Conservation (phyloP, 2,329 filamentous ascomycete species). For the Amesomyces nigricolor region DNA sequence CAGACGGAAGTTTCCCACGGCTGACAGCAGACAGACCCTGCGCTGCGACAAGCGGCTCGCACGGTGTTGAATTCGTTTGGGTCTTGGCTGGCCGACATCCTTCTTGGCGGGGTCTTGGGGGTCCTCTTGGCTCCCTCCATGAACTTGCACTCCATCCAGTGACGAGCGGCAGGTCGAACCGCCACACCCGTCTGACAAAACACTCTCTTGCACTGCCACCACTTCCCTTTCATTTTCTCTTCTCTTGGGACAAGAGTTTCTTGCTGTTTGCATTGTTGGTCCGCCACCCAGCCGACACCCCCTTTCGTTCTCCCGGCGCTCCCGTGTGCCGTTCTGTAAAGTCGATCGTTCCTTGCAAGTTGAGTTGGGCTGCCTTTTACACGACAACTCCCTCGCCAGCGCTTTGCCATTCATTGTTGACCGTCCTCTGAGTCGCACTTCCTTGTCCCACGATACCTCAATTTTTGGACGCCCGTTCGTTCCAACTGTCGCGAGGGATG, state of each 20-base stretch:
- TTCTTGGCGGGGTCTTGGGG: neutral
- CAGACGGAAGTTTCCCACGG: neutral
- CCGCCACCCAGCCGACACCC: neutral
- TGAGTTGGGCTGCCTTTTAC: neutral
- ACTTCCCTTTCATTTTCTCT: neutral
- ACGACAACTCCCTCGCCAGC: neutral
- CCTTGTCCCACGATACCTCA: neutral
- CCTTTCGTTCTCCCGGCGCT: neutral
- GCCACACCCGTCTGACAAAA: conserved; percentile 13
- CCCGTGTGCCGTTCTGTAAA: neutral
- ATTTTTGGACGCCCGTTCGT: neutral
- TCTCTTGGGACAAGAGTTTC: neutral
- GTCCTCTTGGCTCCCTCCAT: neutral
- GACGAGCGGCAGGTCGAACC: conserved; percentile 5
- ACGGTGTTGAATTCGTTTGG: conserved; percentile 6
- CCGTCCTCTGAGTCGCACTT: no score
- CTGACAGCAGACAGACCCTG: conserved; percentile 1
- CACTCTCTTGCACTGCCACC: conserved; percentile 12
- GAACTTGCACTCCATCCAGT: no score
- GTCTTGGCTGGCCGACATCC: neutral
- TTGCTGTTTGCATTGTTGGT: neutral
- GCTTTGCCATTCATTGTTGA: neutral
- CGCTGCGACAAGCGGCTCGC: conserved; percentile 1
- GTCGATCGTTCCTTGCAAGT: neutral
- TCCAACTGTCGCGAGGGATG: conserved; percentile 8